Conservation (phyloP, 441 rosid species). For the Breynia disticha region DNA sequence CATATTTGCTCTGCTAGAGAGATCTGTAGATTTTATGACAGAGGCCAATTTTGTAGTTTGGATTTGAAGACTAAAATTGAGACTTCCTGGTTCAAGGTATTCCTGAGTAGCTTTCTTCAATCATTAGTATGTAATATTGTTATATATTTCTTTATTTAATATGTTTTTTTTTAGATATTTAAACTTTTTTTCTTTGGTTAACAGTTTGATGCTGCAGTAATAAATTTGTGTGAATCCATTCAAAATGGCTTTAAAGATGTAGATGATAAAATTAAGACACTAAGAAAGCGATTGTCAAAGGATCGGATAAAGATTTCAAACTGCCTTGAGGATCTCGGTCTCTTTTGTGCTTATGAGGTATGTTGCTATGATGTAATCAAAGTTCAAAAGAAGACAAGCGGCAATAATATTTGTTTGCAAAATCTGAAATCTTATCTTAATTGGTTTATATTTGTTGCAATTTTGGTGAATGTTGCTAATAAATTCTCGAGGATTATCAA, state of each 20-base stretch:
- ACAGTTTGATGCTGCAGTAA: constrained; percentile 54
- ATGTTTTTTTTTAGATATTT: constrained; percentile 9
- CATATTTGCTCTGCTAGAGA: constrained; percentile 51
- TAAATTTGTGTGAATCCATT: constrained; percentile 30
- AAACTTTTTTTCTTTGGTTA: constrained; percentile 18
- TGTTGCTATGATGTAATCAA: constrained; percentile 1
- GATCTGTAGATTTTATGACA: constrained; percentile 52
- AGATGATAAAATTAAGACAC: constrained; percentile 40
- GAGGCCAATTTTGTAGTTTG: constrained; percentile 21
- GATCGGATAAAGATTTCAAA: constrained; percentile 55
- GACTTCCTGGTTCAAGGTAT: constrained; percentile 62
- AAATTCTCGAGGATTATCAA: no score
- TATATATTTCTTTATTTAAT: constrained; percentile 8
- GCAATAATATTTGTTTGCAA: no score
- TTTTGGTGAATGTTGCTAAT: no score
- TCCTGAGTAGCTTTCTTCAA: constrained; percentile 1
- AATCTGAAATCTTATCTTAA: no score
- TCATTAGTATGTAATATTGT: neutral
- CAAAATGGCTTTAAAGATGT: constrained; percentile 28
- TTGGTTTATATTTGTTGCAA: no score
- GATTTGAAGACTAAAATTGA: constrained; percentile 52
- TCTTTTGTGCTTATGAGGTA: constrained; percentile 80
- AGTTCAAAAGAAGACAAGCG: no score
- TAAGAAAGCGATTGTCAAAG: constrained; percentile 37
- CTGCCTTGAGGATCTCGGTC: constrained; percentile 85